Base-by-base conservation (phyloP, 306 rosid species). In the Lathyrus aphaca region DNA sequence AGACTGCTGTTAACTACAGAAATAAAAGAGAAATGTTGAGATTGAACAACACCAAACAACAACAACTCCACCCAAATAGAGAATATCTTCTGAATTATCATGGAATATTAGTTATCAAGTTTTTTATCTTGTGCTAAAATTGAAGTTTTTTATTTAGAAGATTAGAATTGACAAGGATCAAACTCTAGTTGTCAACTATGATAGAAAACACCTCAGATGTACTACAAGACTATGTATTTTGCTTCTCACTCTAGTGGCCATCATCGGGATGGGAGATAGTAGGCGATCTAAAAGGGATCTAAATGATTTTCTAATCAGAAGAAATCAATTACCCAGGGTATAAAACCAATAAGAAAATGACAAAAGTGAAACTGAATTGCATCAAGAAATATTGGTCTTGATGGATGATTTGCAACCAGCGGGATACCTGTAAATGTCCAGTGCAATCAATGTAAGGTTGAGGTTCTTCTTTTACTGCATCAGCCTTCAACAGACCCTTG, bases 361-460 rank as follows among this genome's bases (percentile, higher is more conserved):
- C 21, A 32, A 71, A 55, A 58, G 21, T 19, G 10, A 70, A 29
- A 58, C 49, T 43, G 51, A 57, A 21, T 39, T 68, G 35, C 46
- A 78, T 64, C 30, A 71, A 17, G 62, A 68, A 56, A 69, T 51
- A 53, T n/a, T 40, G 45, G 68, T 57, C 74, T 71, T 62, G 67
- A 38, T 71, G 29, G 58, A 64, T 55, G 58, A 60, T 55, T 39
- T 55, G n/a, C 65, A 40, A 71, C 51, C 38, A 50, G 77, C 58
- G 64, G 30, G 57, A 58, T 69, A 95, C 99, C 96, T 91, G 99
- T 68, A 95, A 75, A 81, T 83, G 83, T 50, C 99, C 99, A 17
- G 99, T 95, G 90, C 97, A 91, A 82, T 95, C 99, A 57, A 95
- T 95, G 84, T 86, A 51, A 25, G 97, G 85, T 78, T 95, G 81